Evolutionary conservation across 768 basidiomycete genomes (phyloP).

Genomic region (Suillus fuscotomentosus): DNA sequence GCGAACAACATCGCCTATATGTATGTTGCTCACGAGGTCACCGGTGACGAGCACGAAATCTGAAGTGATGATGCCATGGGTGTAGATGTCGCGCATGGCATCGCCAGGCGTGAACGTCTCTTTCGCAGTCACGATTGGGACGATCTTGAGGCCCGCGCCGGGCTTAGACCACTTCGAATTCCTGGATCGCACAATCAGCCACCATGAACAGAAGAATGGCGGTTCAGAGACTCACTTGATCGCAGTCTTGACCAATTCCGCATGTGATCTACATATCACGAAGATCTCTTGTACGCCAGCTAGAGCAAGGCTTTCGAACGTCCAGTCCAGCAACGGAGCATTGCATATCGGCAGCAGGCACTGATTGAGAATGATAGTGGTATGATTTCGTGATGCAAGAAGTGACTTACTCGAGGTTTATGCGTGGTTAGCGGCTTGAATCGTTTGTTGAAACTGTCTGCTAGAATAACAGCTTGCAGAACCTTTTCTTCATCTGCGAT

Average conservation of each 20-base stretch:
- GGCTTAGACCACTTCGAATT: constrained; percentile 86
- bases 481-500: constrained; percentile 78
- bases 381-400: constrained; percentile 10
- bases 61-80: constrained; percentile 82
- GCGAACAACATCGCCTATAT: constrained; percentile 85
- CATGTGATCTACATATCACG: constrained; percentile 90
- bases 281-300: constrained; percentile 96
- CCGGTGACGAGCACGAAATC: constrained; percentile 93
- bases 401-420: constrained; percentile 73
- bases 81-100: constrained; percentile 92
- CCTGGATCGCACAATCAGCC: constrained; percentile 34
- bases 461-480: constrained; percentile 91
- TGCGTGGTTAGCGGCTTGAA: constrained; percentile 88
- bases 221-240: constrained; percentile 56
- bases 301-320: constrained; percentile 91
- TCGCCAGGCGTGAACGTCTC: constrained; percentile 88
- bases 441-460: constrained; percentile 94
- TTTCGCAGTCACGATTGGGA: constrained; percentile 82
- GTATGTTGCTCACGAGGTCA: constrained; percentile 91
- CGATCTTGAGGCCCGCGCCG: constrained; percentile 75
- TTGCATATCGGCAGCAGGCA: constrained; percentile 94
- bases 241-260: constrained; percentile 79
- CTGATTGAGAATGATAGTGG: constrained; percentile 38
- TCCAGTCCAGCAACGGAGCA: constrained; percentile 92
- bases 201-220: constrained; percentile 7